A percentile compares a stretch with the other conserved stretches of the same genome.
Conservation (phyloP, 805 yeast genomes). For the Yarrowia deformans region DNA sequence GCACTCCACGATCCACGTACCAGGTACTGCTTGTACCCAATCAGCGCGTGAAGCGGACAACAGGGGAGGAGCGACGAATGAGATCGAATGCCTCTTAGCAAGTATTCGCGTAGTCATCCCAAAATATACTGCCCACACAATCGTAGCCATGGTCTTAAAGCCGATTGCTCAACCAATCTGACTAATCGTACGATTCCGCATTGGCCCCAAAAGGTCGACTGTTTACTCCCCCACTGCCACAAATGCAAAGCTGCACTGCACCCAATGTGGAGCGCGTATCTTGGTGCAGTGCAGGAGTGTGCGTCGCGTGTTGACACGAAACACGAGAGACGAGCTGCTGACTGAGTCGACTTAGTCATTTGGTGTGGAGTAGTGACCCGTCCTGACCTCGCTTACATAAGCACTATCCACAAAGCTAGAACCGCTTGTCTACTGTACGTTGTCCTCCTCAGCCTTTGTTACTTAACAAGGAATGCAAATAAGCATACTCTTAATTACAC, state of each 20-base stretch:
- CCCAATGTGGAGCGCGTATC: not conserved
- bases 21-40: not conserved
- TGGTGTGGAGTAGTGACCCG: too few species aligned
- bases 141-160: too few species aligned
- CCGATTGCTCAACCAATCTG: not conserved
- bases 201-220: too few species aligned
- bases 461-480: not conserved
- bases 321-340: too few species aligned
- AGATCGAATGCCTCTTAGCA: too few species aligned
- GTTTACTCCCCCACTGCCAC: not conserved
- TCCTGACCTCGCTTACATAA: too few species aligned
- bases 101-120: too few species aligned
- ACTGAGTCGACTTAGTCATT: too few species aligned
- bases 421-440: too few species aligned
- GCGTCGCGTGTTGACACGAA: not conserved
- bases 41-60: not conserved
- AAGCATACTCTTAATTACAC: slow-evolving; percentile 16
- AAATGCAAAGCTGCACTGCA: not conserved
- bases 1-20: not conserved
- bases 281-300: slow-evolving; percentile 5
- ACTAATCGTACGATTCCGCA: too few species aligned
- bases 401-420: too few species aligned
- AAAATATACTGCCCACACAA: not conserved
- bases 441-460: not conserved
- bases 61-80: too few species aligned